Percentiles rank a stretch among this genome's conserved stretches.
Evolutionary conservation across 176 grass and related monocot genomes (phyloP).

Genomic region (Alopecurus myosuroides): DNA sequence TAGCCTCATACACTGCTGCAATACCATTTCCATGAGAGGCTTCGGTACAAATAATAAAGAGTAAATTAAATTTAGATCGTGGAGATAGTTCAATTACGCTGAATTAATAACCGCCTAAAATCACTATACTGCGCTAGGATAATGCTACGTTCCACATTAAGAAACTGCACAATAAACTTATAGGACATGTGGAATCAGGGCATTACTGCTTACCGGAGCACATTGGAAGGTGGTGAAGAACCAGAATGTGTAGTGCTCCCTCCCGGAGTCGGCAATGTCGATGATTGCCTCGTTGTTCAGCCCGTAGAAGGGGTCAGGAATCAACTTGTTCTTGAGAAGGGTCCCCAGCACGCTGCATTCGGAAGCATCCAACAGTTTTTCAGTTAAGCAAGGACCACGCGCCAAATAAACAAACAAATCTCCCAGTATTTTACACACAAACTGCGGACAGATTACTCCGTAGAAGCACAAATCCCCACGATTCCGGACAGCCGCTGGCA

Average conservation of each 20-base stretch:
- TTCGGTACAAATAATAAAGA: slow-evolving; percentile 1
- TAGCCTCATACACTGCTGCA: not conserved
- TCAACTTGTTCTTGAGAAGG: slow-evolving; percentile 75
- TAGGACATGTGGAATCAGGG: not conserved
- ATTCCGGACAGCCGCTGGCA: not conserved
- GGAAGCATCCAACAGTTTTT: slow-evolving; percentile 15
- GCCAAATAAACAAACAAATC: not conserved
- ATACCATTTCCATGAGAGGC: not conserved
- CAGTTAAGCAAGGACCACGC: not conserved
- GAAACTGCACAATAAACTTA: not conserved
- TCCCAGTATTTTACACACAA: not conserved
- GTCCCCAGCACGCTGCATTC: slow-evolving; percentile 75
- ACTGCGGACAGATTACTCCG: not conserved
- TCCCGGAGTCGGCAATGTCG: slow-evolving; percentile 89
- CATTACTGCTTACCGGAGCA: slow-evolving; percentile 41
- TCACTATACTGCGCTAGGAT: not conserved
- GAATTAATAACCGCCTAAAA: not conserved
- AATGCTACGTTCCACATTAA: not conserved
- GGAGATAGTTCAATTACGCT: not conserved
- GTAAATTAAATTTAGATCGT: slow-evolving; percentile 1
- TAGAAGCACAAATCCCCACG: not conserved
- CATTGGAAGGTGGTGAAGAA: slow-evolving; percentile 87
- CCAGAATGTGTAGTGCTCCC: slow-evolving; percentile 96
- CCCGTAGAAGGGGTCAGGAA: slow-evolving; percentile 95
- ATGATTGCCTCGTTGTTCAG: slow-evolving; percentile 93